These are phyloP conservation scores for Ceratobasidium sp. DNA, from an alignment of 1,284 basidiomycete genomes.

Conservation along the genomic window DNA sequence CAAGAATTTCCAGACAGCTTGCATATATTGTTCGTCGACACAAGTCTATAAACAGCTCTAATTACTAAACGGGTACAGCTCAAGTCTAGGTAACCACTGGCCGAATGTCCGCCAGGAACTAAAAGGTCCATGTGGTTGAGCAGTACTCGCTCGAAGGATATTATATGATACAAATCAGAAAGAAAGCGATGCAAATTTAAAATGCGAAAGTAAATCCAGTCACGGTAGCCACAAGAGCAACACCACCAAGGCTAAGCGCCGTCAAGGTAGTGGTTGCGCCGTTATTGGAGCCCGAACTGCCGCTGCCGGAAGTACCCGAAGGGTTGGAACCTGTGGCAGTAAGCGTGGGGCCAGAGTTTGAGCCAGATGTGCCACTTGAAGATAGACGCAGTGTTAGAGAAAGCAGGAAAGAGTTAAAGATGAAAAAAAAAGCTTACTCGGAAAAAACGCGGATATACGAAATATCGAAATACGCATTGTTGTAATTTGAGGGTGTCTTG, in stretches of 20 bases:
- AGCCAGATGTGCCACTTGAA: constrained; percentile 26
- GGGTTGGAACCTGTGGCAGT: constrained; percentile 21
- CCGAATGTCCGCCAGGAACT: constrained; percentile 35
- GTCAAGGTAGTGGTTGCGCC: not conserved
- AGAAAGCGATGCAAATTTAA: not conserved
- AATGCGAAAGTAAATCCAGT: constrained; percentile 10
- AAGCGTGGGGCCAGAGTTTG: constrained; percentile 33
- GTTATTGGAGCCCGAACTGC: constrained; percentile 24
- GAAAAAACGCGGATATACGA: constrained; percentile 50
- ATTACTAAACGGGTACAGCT: constrained; percentile 14
- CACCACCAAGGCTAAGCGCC: constrained; percentile 21
- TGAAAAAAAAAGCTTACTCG: constrained; percentile 44
- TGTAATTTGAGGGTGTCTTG: constrained; percentile 49
- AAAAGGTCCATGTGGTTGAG: constrained; percentile 34
- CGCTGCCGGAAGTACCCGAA: constrained; percentile 5
- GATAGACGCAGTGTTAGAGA: not conserved
- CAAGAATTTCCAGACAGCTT: too few relatives aligned
- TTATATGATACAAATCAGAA: not conserved
- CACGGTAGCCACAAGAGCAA: constrained; percentile 7
- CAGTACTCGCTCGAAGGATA: not conserved
- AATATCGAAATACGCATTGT: constrained; percentile 52
- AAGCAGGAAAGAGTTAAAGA: not conserved
- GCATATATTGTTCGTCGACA: too few relatives aligned
- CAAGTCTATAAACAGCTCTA: not conserved
- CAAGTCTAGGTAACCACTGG: constrained; percentile 25